Percentiles rank a stretch among this genome's conserved stretches.
Evolutionary conservation across 2,329 filamentous ascomycete genomes (phyloP).

Genomic region (Chlorencoelia australis): DNA sequence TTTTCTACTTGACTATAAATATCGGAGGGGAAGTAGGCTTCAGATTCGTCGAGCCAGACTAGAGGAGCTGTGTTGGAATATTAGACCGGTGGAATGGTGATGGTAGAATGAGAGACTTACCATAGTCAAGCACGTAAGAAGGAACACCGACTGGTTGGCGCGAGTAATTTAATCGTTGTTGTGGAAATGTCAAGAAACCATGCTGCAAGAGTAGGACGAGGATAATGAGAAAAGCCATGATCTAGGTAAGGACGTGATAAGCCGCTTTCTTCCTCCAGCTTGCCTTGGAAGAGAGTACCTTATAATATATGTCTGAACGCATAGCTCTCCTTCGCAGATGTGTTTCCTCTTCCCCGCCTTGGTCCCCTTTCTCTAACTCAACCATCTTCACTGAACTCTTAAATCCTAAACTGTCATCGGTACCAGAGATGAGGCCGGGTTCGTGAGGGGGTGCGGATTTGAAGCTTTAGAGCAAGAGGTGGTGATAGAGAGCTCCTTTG

Average conservation of each 20-base stretch:
- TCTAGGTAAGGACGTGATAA: too few relatives aligned
- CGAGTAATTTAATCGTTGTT: constrained; percentile 2
- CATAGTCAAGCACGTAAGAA: constrained; percentile 35
- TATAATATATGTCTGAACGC: too few relatives aligned
- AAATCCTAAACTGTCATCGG: constrained; percentile 1
- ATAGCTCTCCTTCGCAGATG: too few relatives aligned
- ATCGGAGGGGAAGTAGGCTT: constrained; percentile 40
- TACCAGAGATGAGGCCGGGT: not conserved
- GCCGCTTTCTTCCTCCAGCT: too few relatives aligned
- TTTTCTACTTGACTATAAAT: constrained; percentile 36
- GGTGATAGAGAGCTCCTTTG: not conserved
- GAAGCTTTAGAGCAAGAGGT: not conserved
- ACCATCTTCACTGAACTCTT: too few relatives aligned
- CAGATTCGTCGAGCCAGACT: constrained; percentile 38
- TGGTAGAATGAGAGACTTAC: too few relatives aligned
- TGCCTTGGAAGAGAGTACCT: too few relatives aligned
- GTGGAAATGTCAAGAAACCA: constrained; percentile 5
- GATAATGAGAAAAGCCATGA: constrained; percentile 9
- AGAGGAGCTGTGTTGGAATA: constrained; percentile 33
- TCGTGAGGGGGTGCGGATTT: not conserved
- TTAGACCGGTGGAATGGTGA: not conserved
- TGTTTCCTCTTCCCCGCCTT: too few relatives aligned
- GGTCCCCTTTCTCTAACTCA: too few relatives aligned
- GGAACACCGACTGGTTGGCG: constrained; percentile 30
- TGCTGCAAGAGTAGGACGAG: constrained; percentile 14